Evolutionary conservation across 306 rosid species (phyloP).

Genomic region (Rosa chinensis): DNA sequence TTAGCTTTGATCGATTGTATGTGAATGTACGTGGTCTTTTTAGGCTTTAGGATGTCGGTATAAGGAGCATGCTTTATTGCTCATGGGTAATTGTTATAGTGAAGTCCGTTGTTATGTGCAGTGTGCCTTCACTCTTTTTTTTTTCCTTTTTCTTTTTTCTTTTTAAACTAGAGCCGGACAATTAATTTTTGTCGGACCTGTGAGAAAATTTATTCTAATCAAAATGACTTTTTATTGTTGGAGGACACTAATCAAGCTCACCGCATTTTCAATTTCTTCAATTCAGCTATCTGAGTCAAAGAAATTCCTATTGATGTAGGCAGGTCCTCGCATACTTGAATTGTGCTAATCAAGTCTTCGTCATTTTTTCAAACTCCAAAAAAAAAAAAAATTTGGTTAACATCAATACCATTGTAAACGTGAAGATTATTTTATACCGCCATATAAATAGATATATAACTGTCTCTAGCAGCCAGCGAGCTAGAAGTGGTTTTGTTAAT

Average conservation of each 20-base stretch:
- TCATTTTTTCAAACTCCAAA: not conserved
- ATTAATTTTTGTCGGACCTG: no score
- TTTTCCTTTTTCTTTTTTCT: no score
- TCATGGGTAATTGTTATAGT: no score
- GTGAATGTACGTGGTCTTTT: not conserved
- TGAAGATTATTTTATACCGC: not conserved
- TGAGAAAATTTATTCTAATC: no score
- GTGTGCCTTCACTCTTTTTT: no score
- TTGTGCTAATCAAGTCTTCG: not conserved
- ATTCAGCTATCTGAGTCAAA: not conserved
- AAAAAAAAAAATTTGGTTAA: not conserved
- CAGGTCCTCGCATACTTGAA: not conserved
- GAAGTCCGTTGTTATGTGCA: no score
- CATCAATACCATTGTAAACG: conserved; percentile 4
- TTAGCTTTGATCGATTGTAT: not conserved
- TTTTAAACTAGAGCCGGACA: no score
- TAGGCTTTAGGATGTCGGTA: not conserved
- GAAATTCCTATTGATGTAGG: not conserved
- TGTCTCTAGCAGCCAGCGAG: not conserved
- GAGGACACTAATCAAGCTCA: not conserved
- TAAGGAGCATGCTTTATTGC: not conserved
- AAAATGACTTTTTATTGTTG: no score
- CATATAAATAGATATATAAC: not conserved
- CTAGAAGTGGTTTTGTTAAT: not conserved
- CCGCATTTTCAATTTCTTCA: not conserved